A percentile compares a stretch with the other conserved stretches of the same genome.
Evolutionary conservation across 306 rosid species (phyloP).

Genomic region (Pueraria montana): DNA sequence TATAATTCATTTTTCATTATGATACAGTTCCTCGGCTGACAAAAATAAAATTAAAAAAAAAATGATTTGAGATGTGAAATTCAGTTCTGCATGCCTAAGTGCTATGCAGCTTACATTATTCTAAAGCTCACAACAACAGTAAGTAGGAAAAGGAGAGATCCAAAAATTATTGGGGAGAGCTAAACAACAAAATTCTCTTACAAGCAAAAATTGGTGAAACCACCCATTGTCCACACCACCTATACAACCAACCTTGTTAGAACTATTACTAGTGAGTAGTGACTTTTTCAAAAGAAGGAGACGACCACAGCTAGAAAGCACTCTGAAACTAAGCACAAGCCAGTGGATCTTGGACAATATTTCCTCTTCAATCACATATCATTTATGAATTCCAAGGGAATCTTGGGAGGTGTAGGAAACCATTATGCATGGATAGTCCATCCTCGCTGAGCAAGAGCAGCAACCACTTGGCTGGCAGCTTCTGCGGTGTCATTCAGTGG

Average conservation of each 20-base stretch:
- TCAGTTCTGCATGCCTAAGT: not conserved
- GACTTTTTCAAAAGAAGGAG: conserved; percentile 26
- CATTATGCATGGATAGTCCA: conserved; percentile 66
- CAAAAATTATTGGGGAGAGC: not conserved
- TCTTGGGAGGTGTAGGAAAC: conserved; percentile 4
- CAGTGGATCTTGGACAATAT: conserved; percentile 12
- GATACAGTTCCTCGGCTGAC: conserved; percentile 13
- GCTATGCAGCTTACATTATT: not conserved
- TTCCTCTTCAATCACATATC: conserved; percentile 26
- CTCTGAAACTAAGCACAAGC: not conserved
- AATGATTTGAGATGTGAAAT: not conserved
- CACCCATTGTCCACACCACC: not conserved
- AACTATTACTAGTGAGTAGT: conserved; percentile 11
- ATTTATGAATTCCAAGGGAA: conserved; percentile 15
- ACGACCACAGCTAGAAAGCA: conserved; percentile 27
- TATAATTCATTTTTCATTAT: conserved; percentile 33
- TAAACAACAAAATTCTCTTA: conserved; percentile 30
- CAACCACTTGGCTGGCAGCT: conserved; percentile 70
- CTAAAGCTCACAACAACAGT: conserved; percentile 26
- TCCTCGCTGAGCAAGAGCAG: conserved; percentile 79
- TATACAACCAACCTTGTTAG: not conserved
- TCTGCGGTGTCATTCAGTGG: conserved; percentile 86
- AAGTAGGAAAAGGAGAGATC: not conserved
- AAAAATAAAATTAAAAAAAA: not conserved
- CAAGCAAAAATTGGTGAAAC: conserved; percentile 42